Evolutionary conservation across 495 filamentous ascomycete species (phyloP), one percentile per base, ranked within the genome.

Genomic region (Coniosporium apollinis): DNA sequence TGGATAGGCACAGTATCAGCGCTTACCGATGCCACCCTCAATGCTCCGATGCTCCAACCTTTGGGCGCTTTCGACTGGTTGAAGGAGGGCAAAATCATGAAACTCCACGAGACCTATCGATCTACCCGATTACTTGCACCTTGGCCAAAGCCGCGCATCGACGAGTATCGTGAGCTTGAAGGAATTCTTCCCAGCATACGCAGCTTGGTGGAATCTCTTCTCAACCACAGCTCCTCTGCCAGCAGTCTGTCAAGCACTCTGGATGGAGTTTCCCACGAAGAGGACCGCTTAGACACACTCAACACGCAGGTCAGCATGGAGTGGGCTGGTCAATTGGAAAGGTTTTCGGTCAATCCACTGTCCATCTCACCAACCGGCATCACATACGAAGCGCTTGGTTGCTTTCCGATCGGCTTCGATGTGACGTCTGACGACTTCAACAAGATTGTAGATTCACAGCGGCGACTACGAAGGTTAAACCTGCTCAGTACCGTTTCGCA

Each of bases 41-140:
- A 60, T 28, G 44, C 42, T n/a, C 50, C 53, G 3, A 52, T 46
- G 5, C 33, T 47, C 2, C 57, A 69, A 40, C 66, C 64, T 6
- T 57, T 70, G 1, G 60, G 63, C 10, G 61, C 67, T 13, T 70
- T 74, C 42, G 56, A 65, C 25, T 74, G 69, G 69, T 47, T 74
- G 36, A 71, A 71, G 39, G 58, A 67, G 34, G 46, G 59, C 1
- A 55, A 61, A 18, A 52, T 67, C 18, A 71, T 71, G 58, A 57
- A 56, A 33, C 34, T 56, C 1, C 69, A 74, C 36, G 62, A 71
- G 26, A 48, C 40, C 15, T 74, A 65, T 60, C 55, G 67, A 17
- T 45, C 55, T 2, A 70, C 66, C 36, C n/a, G n/a, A n/a, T n/a
- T n/a, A n/a, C n/a, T n/a, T n/a, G n/a, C n/a, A n/a, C n/a, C n/a